These are phyloP conservation scores for Wickerhamomyces alni DNA, from an alignment of 805 yeast genomes.

Conservation along the genomic window DNA sequence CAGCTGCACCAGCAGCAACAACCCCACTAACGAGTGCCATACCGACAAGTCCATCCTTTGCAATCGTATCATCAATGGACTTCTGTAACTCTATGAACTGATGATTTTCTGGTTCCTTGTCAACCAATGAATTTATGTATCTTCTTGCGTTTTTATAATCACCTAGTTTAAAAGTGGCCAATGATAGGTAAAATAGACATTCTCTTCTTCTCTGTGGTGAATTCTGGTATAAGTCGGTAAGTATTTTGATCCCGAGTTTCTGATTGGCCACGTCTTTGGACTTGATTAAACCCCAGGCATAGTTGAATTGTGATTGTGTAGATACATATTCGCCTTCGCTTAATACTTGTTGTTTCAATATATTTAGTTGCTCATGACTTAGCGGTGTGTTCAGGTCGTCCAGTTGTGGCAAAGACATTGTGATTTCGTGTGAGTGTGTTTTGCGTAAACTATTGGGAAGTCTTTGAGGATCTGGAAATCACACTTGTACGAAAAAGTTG, in stretches of 20 bases:
- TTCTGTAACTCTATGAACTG: constrained; percentile 71
- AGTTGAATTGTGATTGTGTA: constrained; percentile 83
- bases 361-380: constrained; percentile 66
- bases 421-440: background rate
- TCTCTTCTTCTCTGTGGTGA: constrained; percentile 84
- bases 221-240: constrained; percentile 64
- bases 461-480: no score
- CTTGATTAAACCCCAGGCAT: constrained; percentile 93
- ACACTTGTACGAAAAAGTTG: no score
- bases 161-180: constrained; percentile 85
- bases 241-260: constrained; percentile 69
- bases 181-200: constrained; percentile 77
- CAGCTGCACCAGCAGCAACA: constrained; percentile 78
- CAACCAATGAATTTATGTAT: constrained; percentile 71
- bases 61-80: constrained; percentile 77
- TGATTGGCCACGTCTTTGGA: constrained; percentile 58
- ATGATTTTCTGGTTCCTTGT: constrained; percentile 76
- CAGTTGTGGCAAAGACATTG: constrained; percentile 8
- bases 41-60: constrained; percentile 85
- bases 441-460: no score
- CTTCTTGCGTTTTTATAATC: constrained; percentile 82
- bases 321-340: constrained; percentile 77
- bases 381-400: constrained; percentile 39
- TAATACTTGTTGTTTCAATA: constrained; percentile 70
- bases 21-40: constrained; percentile 83